phyloP scores from a whole-genome alignment of 345 rosid species.

The Bruguiera sexangula region DNA sequence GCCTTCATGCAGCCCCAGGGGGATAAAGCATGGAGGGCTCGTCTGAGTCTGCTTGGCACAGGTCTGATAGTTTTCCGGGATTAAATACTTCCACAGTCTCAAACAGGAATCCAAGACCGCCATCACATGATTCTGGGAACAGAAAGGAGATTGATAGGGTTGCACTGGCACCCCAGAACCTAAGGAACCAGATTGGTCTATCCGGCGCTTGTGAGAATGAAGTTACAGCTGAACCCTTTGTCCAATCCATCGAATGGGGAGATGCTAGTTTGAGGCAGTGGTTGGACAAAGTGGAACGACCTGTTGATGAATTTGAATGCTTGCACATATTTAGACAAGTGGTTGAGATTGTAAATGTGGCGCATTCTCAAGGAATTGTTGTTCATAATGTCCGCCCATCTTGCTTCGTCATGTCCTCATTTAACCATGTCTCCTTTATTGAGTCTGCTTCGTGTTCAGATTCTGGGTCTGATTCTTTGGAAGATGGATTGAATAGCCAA shows the following conservation, averaged over 20 bases:
- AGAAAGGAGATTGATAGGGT: constrained; percentile 43
- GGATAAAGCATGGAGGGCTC: constrained; percentile 78
- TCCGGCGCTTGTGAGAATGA: constrained; percentile 57
- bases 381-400: constrained; percentile 93
- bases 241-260: constrained; percentile 62
- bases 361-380: constrained; percentile 90
- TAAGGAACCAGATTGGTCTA: constrained; percentile 46
- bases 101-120: constrained; percentile 44
- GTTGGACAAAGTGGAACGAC: constrained; percentile 77
- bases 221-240: constrained; percentile 46
- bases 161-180: constrained; percentile 46
- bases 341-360: constrained; percentile 74
- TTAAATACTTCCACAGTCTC: constrained; percentile 54
- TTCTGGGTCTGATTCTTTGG: constrained; percentile 85
- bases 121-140: constrained; percentile 32
- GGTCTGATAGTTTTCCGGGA: constrained; percentile 54
- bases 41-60: constrained; percentile 64
- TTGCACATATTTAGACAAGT: constrained; percentile 91
- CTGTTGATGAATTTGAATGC: constrained; percentile 73
- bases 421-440: constrained; percentile 85
- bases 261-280: constrained; percentile 96
- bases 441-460: constrained; percentile 96
- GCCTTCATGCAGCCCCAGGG: constrained; percentile 37
- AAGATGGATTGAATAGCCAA: constrained; percentile 58
- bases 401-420: constrained; percentile 88